These are phyloP conservation scores for Globisporangium camurandrum DNA, from an alignment of 352 stramenopile genomes.

Conservation along the genomic window DNA sequence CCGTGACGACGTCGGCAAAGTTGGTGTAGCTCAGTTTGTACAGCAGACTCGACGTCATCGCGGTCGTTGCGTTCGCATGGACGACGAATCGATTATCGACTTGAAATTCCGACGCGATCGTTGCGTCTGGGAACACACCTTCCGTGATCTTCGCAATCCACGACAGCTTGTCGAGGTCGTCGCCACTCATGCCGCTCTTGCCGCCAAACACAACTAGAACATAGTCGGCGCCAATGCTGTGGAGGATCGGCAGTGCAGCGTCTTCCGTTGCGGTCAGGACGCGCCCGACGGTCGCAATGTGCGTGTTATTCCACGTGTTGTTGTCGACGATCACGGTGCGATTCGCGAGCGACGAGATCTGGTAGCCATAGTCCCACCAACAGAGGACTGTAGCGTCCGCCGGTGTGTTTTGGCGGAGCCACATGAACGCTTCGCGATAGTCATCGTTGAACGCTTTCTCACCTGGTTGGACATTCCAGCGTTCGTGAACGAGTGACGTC, in stretches of 20 bases:
- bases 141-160: constrained; percentile 91
- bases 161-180: constrained; percentile 92
- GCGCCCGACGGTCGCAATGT: constrained; percentile 92
- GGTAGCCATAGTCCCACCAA: constrained; percentile 88
- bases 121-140: constrained; percentile 73
- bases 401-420: constrained; percentile 66
- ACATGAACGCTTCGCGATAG: constrained; percentile 79
- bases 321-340: constrained; percentile 90
- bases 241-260: constrained; percentile 57
- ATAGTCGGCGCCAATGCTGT: constrained; percentile 76
- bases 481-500: constrained; percentile 65
- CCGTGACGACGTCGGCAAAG: constrained; percentile 40
- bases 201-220: constrained; percentile 74
- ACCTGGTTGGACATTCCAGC: constrained; percentile 40
- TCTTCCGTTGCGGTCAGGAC: constrained; percentile 66
- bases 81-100: constrained; percentile 65
- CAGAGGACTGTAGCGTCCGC: constrained; percentile 62
- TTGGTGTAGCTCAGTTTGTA: constrained; percentile 91
- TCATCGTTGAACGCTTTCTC: constrained; percentile 53
- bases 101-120: constrained; percentile 83
- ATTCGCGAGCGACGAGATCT: constrained; percentile 75
- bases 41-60: constrained; percentile 81
- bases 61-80: constrained; percentile 58
- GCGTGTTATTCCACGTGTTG: constrained; percentile 97
- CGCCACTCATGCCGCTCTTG: constrained; percentile 53